Evolutionary conservation across 768 basidiomycete species (phyloP).

Genomic region (Hirschioporus abietinus): DNA sequence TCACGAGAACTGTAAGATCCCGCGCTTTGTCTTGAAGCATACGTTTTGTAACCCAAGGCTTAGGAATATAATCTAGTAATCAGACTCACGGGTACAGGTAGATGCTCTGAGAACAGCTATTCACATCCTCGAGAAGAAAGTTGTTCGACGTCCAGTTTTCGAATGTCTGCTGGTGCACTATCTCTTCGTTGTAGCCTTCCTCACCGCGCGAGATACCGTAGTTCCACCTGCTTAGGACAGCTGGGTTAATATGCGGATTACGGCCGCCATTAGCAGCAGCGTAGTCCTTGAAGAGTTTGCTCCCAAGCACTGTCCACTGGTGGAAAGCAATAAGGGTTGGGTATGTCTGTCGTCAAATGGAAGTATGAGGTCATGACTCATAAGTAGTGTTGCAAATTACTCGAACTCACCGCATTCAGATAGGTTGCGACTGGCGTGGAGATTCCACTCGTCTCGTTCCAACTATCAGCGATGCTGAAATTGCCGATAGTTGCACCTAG

Average conservation of each 20-base stretch:
- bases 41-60: not conserved
- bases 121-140: conserved; percentile 16
- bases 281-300: conserved; percentile 24
- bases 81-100: conserved; percentile 23
- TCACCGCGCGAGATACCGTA: conserved; percentile 16
- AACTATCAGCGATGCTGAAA: conserved; percentile 18
- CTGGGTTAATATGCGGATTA: conserved; percentile 26
- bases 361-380: not conserved
- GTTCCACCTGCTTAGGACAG: conserved; percentile 21
- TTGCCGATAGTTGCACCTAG: conserved; percentile 22
- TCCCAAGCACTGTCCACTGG: conserved; percentile 22
- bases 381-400: not conserved
- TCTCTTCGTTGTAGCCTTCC: conserved; percentile 15
- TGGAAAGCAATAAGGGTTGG: conserved; percentile 22
- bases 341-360: conserved; percentile 16
- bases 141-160: conserved; percentile 25
- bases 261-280: conserved; percentile 20
- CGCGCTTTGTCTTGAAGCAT: not conserved
- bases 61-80: not conserved
- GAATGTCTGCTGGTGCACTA: conserved; percentile 22
- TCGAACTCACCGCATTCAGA: conserved; percentile 13
- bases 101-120: conserved; percentile 24
- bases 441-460: conserved; percentile 19
- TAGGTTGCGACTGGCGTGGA: conserved; percentile 18
- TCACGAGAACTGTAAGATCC: not conserved